Conservation (phyloP, 2,329 filamentous ascomycete genomes). For the Reticulascus tulasneorum region DNA sequence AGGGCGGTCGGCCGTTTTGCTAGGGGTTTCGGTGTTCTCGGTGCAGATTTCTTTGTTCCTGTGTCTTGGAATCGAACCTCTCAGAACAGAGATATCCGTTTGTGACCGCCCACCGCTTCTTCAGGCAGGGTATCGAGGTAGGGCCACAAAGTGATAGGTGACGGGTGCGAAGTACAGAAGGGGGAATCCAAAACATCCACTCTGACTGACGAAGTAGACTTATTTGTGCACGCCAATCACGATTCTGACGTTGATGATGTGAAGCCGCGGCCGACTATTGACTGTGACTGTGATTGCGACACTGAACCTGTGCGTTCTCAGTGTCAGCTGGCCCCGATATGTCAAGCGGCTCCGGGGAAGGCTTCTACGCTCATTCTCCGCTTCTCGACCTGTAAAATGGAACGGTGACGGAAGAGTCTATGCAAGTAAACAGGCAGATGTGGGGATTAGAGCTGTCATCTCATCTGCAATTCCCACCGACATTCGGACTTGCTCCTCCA, state of each 20-base stretch:
- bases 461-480: no score
- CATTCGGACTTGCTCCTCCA: constrained; percentile 12
- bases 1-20: constrained; percentile 3
- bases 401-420: background rate
- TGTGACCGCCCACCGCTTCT: constrained; percentile 47
- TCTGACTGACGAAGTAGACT: constrained; percentile 2
- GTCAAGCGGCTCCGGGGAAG: constrained; percentile 19
- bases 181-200: constrained; percentile 7
- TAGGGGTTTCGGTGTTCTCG: constrained; percentile 32
- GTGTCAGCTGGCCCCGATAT: constrained; percentile 13
- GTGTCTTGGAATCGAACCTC: constrained; percentile 45
- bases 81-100: constrained; percentile 38
- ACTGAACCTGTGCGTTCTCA: constrained; percentile 13
- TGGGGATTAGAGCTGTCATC: constrained; percentile 1
- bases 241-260: constrained; percentile 1
- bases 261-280: constrained; percentile 1
- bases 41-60: constrained; percentile 43
- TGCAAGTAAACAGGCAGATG: constrained; percentile 4
- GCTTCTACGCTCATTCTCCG: constrained; percentile 11
- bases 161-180: constrained; percentile 18
- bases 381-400: constrained; percentile 3
- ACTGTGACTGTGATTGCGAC: constrained; percentile 3
- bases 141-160: constrained; percentile 37
- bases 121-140: constrained; percentile 33
- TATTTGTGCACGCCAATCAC: constrained; percentile 6